Evolutionary conservation across 371 early-diverging fungal species (phyloP).

Genomic region (Conidiobolus coronatus): DNA sequence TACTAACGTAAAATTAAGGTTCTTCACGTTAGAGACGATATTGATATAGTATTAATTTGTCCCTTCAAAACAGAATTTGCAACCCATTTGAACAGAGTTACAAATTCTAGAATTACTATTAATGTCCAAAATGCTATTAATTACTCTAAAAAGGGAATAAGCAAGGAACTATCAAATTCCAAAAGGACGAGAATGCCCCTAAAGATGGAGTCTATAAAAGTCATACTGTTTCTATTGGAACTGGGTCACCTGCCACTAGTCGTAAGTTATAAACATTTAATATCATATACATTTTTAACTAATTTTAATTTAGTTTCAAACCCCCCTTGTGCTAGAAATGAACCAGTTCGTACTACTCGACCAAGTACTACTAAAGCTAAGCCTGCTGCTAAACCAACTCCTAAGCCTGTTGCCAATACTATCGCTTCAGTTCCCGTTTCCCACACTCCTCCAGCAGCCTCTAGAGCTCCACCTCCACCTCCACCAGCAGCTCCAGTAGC

Average conservation of each 20-base stretch:
- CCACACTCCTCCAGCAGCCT: constrained; percentile 6
- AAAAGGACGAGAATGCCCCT: constrained; percentile 36
- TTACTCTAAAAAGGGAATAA: constrained; percentile 59
- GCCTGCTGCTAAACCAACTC: constrained; percentile 7
- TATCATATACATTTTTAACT: background rate
- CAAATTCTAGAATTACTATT: constrained; percentile 28
- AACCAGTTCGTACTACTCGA: constrained; percentile 10
- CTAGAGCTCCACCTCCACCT: constrained; percentile 29
- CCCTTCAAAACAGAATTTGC: constrained; percentile 7
- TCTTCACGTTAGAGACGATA: constrained; percentile 66
- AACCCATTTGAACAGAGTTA: constrained; percentile 6
- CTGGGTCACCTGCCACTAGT: constrained; percentile 43
- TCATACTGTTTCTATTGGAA: constrained; percentile 38
- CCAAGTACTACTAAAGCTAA: constrained; percentile 11
- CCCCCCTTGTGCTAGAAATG: constrained; percentile 30
- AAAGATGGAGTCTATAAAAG: constrained; percentile 45
- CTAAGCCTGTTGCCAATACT: constrained; percentile 6
- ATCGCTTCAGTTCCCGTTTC: constrained; percentile 8
- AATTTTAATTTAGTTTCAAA: constrained; percentile 14
- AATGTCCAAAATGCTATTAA: constrained; percentile 26
- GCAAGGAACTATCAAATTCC: constrained; percentile 44
- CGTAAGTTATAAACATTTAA: constrained; percentile 8
- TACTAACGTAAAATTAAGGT: constrained; percentile 8
- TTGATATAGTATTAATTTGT: constrained; percentile 36
- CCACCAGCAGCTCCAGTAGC: constrained; percentile 24